These are phyloP conservation scores for Plectosphaerella cucumerina DNA, from an alignment of 2,329 filamentous ascomycete genomes.

Conservation along the genomic window DNA sequence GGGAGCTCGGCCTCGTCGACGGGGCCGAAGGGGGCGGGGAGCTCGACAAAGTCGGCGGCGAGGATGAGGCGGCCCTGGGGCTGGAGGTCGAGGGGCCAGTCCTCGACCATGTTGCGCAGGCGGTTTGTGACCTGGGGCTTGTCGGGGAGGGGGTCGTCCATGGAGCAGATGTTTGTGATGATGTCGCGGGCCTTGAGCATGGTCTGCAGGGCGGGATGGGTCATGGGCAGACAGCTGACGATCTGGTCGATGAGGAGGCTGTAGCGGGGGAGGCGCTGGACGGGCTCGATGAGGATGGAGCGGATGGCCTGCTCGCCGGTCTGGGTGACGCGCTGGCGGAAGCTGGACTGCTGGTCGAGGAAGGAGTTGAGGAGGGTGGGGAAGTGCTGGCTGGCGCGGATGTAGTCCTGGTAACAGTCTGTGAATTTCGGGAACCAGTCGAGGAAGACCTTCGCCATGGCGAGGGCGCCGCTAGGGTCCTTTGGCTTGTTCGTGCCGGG, in stretches of 20 bases:
- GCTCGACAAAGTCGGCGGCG: constrained; percentile 74
- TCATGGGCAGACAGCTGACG: constrained; percentile 75
- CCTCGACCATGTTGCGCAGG: constrained; percentile 70
- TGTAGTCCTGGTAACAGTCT: constrained; percentile 88
- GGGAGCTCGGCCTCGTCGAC: constrained; percentile 32
- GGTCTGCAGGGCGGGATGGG: constrained; percentile 76
- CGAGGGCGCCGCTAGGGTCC: constrained; percentile 73
- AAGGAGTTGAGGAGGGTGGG: constrained; percentile 76
- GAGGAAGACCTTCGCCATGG: constrained; percentile 75
- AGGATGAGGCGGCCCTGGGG: constrained; percentile 76
- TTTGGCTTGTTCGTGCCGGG: constrained; percentile 44
- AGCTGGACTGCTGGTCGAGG: constrained; percentile 75
- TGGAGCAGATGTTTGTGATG: constrained; percentile 92
- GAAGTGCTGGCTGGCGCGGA: constrained; percentile 84
- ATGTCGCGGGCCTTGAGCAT: constrained; percentile 89
- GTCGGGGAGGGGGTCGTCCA: constrained; percentile 68
- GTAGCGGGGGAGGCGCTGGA: constrained; percentile 90
- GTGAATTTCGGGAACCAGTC: constrained; percentile 94
- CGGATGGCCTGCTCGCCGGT: constrained; percentile 87
- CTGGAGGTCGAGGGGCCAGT: constrained; percentile 69
- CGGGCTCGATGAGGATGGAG: constrained; percentile 91
- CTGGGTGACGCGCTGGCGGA: constrained; percentile 73
- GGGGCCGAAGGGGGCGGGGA: constrained; percentile 64
- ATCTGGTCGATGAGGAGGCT: constrained; percentile 97
- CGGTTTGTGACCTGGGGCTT: constrained; percentile 71